Percentiles rank a stretch among this genome's conserved stretches.
Evolutionary conservation across 176 grass and related monocot species (phyloP).

Genomic region (Triticum monococcum): DNA sequence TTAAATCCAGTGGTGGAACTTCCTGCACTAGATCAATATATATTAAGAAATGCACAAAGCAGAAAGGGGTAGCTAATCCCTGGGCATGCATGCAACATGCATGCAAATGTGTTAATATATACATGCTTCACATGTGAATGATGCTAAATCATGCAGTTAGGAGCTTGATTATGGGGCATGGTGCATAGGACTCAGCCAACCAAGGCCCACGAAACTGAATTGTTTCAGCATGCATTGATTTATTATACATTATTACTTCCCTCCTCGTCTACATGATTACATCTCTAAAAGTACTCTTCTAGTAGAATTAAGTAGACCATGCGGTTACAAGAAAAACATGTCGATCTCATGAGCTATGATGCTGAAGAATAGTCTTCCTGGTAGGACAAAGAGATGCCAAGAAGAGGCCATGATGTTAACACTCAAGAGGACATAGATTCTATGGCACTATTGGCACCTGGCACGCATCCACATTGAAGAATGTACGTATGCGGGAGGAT

Average conservation of each 20-base stretch:
- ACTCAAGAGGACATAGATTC: background rate
- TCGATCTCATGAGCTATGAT: background rate
- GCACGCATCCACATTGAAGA: background rate
- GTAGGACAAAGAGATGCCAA: background rate
- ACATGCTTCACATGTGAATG: background rate
- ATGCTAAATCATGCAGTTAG: background rate
- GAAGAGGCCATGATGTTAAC: background rate
- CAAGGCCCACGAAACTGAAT: background rate
- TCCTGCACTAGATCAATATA: slow-evolving; percentile 50
- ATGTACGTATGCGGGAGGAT: background rate
- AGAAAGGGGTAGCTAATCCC: background rate
- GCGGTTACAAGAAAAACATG: background rate
- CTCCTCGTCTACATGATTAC: background rate
- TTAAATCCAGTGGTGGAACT: slow-evolving; percentile 73
- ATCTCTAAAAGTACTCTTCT: background rate
- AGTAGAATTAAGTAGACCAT: background rate
- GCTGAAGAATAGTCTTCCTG: background rate
- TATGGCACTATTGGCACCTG: background rate
- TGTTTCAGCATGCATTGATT: background rate
- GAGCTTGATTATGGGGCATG: background rate
- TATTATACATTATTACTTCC: background rate
- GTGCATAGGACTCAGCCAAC: background rate
- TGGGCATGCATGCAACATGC: background rate
- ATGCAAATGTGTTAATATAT: background rate
- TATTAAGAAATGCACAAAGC: slow-evolving; percentile 28